Conservation (phyloP, 148 eudicot genomes). For the Selenicereus undatus region DNA sequence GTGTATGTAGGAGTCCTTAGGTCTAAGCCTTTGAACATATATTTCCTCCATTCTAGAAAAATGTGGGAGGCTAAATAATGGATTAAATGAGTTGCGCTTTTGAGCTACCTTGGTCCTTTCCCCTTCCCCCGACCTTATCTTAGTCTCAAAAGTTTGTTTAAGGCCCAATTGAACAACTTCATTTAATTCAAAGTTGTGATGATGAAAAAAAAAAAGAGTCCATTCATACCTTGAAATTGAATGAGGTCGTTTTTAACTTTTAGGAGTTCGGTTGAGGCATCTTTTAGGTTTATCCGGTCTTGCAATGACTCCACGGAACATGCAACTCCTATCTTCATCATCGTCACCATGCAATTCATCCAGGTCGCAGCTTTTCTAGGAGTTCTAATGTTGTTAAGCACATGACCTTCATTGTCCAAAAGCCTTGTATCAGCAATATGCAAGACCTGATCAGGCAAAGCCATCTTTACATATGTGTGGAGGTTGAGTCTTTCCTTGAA, state of each 20-base stretch:
- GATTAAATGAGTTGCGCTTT: no score
- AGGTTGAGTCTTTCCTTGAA: slow-evolving; percentile 16
- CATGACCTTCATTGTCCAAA: background rate
- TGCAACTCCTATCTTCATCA: slow-evolving; percentile 13
- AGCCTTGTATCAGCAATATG: slow-evolving; percentile 10
- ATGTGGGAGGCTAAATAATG: no score
- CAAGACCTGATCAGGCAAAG: slow-evolving; percentile 10
- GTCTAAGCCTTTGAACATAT: no score
- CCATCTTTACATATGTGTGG: slow-evolving; percentile 7
- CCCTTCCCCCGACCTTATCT: no score
- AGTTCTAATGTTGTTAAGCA: background rate
- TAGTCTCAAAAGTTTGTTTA: no score
- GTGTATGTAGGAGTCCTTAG: no score
- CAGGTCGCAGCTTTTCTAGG: background rate
- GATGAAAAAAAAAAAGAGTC: no score
- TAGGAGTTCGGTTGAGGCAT: background rate
- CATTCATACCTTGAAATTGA: background rate
- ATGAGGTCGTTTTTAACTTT: slow-evolving; percentile 9
- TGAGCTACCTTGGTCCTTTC: no score
- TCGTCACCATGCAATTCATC: background rate
- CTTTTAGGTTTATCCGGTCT: slow-evolving; percentile 9
- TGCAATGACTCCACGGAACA: slow-evolving; percentile 10
- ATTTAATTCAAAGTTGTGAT: background rate
- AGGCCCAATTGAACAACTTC: no score
- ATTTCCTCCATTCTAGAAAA: no score